phyloP scores from a whole-genome alignment of 2,329 filamentous ascomycete genomes.

The Aspergillus thermomutatus region DNA sequence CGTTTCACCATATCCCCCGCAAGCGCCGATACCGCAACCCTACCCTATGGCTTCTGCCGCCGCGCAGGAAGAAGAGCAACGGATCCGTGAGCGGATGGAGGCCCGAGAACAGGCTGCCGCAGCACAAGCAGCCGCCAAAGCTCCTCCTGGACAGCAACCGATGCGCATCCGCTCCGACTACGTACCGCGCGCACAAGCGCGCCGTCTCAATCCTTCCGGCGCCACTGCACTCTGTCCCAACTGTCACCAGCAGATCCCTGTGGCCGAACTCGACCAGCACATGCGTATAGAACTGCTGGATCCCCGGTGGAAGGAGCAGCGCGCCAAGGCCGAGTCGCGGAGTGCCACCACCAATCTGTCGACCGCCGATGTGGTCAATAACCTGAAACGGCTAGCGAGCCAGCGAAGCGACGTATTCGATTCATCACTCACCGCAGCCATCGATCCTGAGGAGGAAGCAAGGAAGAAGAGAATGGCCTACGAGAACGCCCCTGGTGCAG shows the following conservation, averaged over 20 bases:
- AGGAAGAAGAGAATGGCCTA: constrained; percentile 71
- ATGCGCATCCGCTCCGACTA: constrained; percentile 96
- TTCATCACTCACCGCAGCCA: constrained; percentile 47
- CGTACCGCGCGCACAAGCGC: constrained; percentile 75
- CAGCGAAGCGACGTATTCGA: constrained; percentile 88
- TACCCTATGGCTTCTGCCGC: constrained; percentile 27
- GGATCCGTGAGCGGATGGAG: constrained; percentile 57
- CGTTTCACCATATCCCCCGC: constrained; percentile 30
- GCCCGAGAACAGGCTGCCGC: constrained; percentile 65
- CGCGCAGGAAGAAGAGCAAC: constrained; percentile 57
- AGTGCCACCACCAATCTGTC: constrained; percentile 82
- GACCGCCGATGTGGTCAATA: constrained; percentile 83
- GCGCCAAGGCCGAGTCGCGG: constrained; percentile 80
- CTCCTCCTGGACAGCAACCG: constrained; percentile 52
- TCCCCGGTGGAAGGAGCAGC: constrained; percentile 93
- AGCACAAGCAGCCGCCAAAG: constrained; percentile 73
- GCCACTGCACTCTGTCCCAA: constrained; percentile 74
- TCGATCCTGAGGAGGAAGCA: constrained; percentile 70
- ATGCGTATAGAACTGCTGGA: constrained; percentile 94
- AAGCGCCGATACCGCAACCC: constrained; percentile 27
- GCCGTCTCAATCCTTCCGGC: constrained; percentile 65
- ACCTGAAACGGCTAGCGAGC: constrained; percentile 89
- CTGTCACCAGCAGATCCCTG: constrained; percentile 84
- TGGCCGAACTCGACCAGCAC: constrained; percentile 84
- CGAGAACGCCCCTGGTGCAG: constrained; percentile 24